These are phyloP conservation scores for Penicillium robsamsonii DNA, from an alignment of 495 filamentous ascomycete species.

Conservation along the genomic window DNA sequence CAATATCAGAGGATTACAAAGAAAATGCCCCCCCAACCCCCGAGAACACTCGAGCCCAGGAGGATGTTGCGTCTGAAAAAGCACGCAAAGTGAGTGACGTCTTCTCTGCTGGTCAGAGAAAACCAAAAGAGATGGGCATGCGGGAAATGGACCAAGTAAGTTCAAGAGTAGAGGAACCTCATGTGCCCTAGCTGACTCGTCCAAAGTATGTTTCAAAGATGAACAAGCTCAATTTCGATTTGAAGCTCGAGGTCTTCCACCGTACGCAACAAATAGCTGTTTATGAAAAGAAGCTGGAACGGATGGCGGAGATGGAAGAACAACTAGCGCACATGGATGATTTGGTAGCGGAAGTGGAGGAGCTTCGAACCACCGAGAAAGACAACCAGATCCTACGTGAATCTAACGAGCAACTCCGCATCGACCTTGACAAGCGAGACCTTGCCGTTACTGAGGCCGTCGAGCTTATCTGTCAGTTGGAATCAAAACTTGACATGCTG, in stretches of 20 bases:
- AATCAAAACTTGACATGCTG: conserved; percentile 63
- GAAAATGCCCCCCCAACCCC: conserved; percentile 29
- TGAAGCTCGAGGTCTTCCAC: conserved; percentile 83
- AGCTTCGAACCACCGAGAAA: conserved; percentile 55
- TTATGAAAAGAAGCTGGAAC: conserved; percentile 67
- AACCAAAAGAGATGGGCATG: conserved; percentile 49
- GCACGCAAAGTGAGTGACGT: conserved; percentile 31
- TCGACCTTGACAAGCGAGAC: conserved; percentile 72
- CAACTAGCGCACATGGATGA: conserved; percentile 66
- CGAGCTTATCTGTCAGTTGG: conserved; percentile 70
- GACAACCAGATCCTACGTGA: conserved; percentile 44
- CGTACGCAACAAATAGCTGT: conserved; percentile 59
- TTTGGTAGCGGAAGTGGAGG: conserved; percentile 62
- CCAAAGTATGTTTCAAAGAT: conserved; percentile 57
- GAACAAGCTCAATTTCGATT: conserved; percentile 85
- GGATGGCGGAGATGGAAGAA: conserved; percentile 63
- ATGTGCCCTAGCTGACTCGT: conserved; percentile 10
- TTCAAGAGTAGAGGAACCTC: background rate
- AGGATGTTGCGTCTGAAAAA: conserved; percentile 40
- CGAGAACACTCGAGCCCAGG: conserved; percentile 31
- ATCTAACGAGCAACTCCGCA: conserved; percentile 65
- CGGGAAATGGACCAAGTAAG: conserved; percentile 51
- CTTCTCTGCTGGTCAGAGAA: conserved; percentile 25
- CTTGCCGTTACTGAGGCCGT: conserved; percentile 80
- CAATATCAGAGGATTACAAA: conserved; percentile 26